A percentile compares a stretch with the other conserved stretches of the same genome.
Evolutionary conservation across 2,329 filamentous ascomycete species (phyloP).

Genomic region (Lachnellula occidentalis): DNA sequence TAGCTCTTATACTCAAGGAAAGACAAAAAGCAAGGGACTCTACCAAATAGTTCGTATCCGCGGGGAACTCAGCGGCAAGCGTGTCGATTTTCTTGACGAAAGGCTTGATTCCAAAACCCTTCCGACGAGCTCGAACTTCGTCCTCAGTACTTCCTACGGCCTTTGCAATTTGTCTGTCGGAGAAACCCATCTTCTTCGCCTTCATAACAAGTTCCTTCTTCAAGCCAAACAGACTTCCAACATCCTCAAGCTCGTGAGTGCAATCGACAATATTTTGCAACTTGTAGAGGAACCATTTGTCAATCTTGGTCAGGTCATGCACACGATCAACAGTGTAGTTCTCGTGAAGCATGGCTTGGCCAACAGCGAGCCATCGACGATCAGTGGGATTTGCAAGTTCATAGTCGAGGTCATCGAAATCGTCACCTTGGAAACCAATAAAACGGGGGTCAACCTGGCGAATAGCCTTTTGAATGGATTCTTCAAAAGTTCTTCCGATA

Average conservation of each 20-base stretch:
- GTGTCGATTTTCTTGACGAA: constrained; percentile 99
- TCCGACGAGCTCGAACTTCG: constrained; percentile 77
- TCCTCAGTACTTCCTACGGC: constrained; percentile 84
- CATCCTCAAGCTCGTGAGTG: constrained; percentile 76
- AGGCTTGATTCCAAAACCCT: constrained; percentile 81
- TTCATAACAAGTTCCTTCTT: constrained; percentile 85
- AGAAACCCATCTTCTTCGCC: constrained; percentile 97
- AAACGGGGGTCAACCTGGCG: constrained; percentile 92
- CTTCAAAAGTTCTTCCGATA: constrained; percentile 96
- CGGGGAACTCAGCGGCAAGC: constrained; percentile 68
- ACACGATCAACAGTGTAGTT: constrained; percentile 88
- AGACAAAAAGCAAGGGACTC: no score
- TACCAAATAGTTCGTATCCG: constrained; percentile 7
- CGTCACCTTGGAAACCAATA: constrained; percentile 88
- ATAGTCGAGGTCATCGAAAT: constrained; percentile 88
- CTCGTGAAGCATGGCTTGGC: constrained; percentile 96
- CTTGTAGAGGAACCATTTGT: constrained; percentile 99
- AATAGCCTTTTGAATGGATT: constrained; percentile 98
- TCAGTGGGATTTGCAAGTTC: constrained; percentile 91
- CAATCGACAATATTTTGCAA: constrained; percentile 94
- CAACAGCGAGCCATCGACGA: constrained; percentile 93
- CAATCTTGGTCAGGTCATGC: constrained; percentile 94
- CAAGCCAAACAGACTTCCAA: constrained; percentile 75
- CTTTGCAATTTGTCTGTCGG: constrained; percentile 86
- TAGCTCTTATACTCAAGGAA: background rate